Percentiles rank a stretch among this genome's conserved stretches.
These are phyloP conservation scores for Parsonsia alboflavescens DNA, from an alignment of 257 asterid species.

Conservation along the genomic window DNA sequence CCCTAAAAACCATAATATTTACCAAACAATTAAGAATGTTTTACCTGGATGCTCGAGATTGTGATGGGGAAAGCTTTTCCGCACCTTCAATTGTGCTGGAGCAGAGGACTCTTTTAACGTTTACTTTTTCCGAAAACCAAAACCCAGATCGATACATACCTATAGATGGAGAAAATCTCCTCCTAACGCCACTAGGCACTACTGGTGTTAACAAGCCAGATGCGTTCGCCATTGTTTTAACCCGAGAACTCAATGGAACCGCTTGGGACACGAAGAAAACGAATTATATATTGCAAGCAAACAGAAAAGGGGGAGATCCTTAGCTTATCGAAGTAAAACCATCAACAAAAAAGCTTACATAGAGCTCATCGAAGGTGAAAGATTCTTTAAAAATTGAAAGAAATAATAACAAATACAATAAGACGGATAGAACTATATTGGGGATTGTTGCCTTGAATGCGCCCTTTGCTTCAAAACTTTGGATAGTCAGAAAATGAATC, in stretches of 20 bases:
- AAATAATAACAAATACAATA: background rate
- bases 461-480: background rate
- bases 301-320: background rate
- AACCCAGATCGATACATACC: conserved; percentile 54
- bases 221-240: conserved; percentile 48
- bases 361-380: background rate
- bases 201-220: conserved; percentile 53
- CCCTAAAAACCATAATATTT: background rate
- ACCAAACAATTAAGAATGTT: background rate
- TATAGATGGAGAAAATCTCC: conserved; percentile 38
- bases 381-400: background rate
- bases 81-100: conserved; percentile 62
- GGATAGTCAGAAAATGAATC: conserved; percentile 3
- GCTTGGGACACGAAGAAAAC: background rate
- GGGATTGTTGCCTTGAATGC: background rate
- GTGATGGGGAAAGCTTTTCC: conserved; percentile 53
- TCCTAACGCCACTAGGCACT: conserved; percentile 35
- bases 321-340: background rate
- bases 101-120: conserved; percentile 38
- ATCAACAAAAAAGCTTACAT: background rate
- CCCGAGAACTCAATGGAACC: conserved; percentile 7
- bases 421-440: conserved; percentile 5
- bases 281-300: background rate
- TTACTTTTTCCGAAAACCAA: conserved; percentile 34
- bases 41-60: conserved; percentile 59